Base-by-base conservation (phyloP, 345 rosid species). In the Citrus mangshanensis region DNA sequence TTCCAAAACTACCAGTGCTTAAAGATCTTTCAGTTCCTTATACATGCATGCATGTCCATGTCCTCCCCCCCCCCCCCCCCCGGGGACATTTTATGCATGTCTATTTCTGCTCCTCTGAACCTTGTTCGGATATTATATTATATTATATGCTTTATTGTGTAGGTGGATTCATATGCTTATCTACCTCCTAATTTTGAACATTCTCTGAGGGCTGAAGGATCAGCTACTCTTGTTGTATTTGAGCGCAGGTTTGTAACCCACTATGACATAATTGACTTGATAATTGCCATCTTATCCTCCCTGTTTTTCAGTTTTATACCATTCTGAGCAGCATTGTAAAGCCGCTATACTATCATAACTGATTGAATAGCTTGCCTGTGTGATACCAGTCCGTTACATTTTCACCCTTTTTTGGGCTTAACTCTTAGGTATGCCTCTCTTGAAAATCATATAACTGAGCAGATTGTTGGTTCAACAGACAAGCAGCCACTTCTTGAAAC, bases 91-190 rank as follows among this genome's bases (percentile, higher is more conserved):
- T n/a, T 59, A 37, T 62, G 16, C 49, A 22, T 73, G 46, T 60
- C 19, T 55, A 18, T 61, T 54, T 80, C 71, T 66, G 27, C 64
- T 72, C 62, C 63, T 68, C 22, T 63, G 65, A 40, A 38, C 30
- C 68, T 55, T 9, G 35, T 72, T 28, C 62, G 13, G 32, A 56
- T 75, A 16, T 28, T 85, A 61, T 78, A 16, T 28, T 85, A 61
- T 78, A 18, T 14, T 37, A 27, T 77, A 18, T 40, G 24, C 58
- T 65, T 79, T 68, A 12, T 12, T 24, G 42, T 83, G 77, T 82
- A 91, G 99, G 93, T 88, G 81, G 99, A 96, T 85, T 93, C 94
- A 65, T 95, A 82, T 84, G 97, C 95, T 77, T 96, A 93, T 86
- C 81, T 93, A 37, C 97, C 99, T 80, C 91, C 97, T 64, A 89